Evolutionary conservation across 2,329 filamentous ascomycete genomes (phyloP).

Genomic region (Fusarium mexicanum): DNA sequence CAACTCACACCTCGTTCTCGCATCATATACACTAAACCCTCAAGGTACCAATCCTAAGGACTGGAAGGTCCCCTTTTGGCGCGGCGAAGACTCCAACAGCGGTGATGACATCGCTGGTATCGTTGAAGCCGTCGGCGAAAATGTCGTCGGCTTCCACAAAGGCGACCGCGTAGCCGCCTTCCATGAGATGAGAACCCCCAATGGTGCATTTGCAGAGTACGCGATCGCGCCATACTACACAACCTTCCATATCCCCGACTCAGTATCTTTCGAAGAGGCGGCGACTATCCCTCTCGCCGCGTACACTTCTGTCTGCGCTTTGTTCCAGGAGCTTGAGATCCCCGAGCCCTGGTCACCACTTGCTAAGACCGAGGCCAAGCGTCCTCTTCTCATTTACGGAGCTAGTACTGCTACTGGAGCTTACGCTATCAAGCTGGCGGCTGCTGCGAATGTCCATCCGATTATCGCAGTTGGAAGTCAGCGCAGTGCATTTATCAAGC

Average conservation of each 20-base stretch:
- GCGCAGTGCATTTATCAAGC: constrained; percentile 3
- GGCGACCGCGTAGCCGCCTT: constrained; percentile 61
- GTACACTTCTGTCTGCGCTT: constrained; percentile 2
- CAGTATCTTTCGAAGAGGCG: not conserved
- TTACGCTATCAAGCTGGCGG: constrained; percentile 65
- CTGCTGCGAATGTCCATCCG: constrained; percentile 62
- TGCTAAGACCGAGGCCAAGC: constrained; percentile 23
- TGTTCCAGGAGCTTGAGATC: constrained; percentile 12
- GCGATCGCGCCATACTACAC: constrained; percentile 64
- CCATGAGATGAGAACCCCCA: constrained; percentile 60
- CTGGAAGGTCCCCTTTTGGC: constrained; percentile 34
- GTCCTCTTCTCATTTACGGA: constrained; percentile 62
- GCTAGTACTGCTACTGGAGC: constrained; percentile 63
- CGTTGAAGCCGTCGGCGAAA: constrained; percentile 30
- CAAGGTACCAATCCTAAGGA: constrained; percentile 43
- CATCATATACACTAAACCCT: fast-evolving
- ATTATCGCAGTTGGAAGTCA: constrained; percentile 66
- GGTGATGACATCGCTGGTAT: constrained; percentile 43
- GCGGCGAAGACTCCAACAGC: not conserved
- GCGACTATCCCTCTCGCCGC: constrained; percentile 16
- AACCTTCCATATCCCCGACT: constrained; percentile 62
- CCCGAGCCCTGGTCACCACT: constrained; percentile 13
- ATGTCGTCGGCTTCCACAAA: constrained; percentile 29
- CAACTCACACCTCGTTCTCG: fast-evolving
- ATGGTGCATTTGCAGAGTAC: constrained; percentile 70